These are phyloP conservation scores for Trichoderma parareesei DNA, from an alignment of 495 filamentous ascomycete genomes.

Conservation along the genomic window DNA sequence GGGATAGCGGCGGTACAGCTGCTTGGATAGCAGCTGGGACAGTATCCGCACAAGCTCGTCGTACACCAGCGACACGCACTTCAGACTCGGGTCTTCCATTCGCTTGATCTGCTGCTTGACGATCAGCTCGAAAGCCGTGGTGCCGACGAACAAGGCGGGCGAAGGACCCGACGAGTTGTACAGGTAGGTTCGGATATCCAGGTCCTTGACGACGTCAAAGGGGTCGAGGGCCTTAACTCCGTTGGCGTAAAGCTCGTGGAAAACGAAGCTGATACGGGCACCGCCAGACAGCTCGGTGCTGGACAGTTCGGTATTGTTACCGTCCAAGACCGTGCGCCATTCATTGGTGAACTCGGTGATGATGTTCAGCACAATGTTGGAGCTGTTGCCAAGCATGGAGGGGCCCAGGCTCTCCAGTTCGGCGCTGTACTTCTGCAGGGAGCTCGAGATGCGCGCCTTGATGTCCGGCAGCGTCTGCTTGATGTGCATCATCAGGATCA, in stretches of 20 bases:
- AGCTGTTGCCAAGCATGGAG: slow-evolving; percentile 91
- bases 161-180: slow-evolving; percentile 98
- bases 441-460: slow-evolving; percentile 87
- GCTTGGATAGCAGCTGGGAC: slow-evolving; percentile 78
- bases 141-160: slow-evolving; percentile 94
- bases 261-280: slow-evolving; percentile 98
- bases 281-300: slow-evolving; percentile 91
- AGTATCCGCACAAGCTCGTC: slow-evolving; percentile 97
- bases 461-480: slow-evolving; percentile 99
- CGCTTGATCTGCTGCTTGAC: slow-evolving; percentile 98
- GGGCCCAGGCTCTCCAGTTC: slow-evolving; percentile 83
- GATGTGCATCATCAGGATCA: slow-evolving; percentile 99
- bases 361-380: slow-evolving; percentile 94
- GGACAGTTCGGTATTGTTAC: slow-evolving; percentile 91
- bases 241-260: slow-evolving; percentile 97
- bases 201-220: slow-evolving; percentile 94
- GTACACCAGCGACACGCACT: slow-evolving; percentile 94
- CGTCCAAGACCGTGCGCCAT: slow-evolving; percentile 91
- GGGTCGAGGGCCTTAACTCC: slow-evolving; percentile 97
- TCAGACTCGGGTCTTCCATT: slow-evolving; percentile 90
- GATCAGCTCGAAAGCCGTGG: slow-evolving; percentile 94
- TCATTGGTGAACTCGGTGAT: slow-evolving; percentile 98
- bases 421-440: slow-evolving; percentile 80
- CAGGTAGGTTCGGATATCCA: slow-evolving; percentile 92
- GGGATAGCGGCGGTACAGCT: slow-evolving; percentile 87